Evolutionary conservation across 805 yeast species (phyloP).

Genomic region (Schizosaccharomyces lindneri): DNA sequence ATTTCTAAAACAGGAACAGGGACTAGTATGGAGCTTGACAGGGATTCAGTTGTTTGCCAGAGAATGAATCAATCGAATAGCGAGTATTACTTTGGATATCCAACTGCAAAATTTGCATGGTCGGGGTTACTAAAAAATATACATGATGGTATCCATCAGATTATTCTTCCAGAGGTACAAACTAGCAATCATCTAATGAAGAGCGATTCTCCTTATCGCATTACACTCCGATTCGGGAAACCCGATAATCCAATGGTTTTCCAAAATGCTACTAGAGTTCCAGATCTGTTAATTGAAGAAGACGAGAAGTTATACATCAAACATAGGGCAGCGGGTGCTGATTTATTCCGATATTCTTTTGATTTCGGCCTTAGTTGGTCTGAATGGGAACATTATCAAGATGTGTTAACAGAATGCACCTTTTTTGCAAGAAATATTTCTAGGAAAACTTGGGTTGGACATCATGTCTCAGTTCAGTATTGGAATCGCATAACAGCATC

Average conservation of each 20-base stretch:
- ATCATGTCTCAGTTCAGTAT: constrained; percentile 1
- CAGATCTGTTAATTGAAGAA: background rate
- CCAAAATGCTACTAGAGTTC: background rate
- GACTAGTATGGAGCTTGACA: background rate
- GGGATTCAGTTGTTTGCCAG: background rate
- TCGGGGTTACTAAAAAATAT: background rate
- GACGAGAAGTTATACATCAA: background rate
- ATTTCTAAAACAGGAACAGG: background rate
- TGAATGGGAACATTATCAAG: background rate
- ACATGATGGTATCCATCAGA: background rate
- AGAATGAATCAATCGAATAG: too few relatives aligned
- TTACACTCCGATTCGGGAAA: background rate
- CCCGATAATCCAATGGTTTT: constrained; percentile 1
- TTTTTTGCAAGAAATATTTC: background rate
- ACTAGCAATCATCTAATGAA: background rate
- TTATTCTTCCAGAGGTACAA: background rate
- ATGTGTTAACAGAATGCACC: background rate
- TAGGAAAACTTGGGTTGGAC: background rate
- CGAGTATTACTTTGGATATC: background rate
- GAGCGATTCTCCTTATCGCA: background rate
- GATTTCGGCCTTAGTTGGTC: background rate
- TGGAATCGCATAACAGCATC: background rate
- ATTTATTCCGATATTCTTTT: background rate
- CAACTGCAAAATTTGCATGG: background rate
- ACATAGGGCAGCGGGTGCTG: constrained; percentile 1